Conservation (phyloP, 1,139 yeast species). For the Scheffersomyces segobiensis region DNA sequence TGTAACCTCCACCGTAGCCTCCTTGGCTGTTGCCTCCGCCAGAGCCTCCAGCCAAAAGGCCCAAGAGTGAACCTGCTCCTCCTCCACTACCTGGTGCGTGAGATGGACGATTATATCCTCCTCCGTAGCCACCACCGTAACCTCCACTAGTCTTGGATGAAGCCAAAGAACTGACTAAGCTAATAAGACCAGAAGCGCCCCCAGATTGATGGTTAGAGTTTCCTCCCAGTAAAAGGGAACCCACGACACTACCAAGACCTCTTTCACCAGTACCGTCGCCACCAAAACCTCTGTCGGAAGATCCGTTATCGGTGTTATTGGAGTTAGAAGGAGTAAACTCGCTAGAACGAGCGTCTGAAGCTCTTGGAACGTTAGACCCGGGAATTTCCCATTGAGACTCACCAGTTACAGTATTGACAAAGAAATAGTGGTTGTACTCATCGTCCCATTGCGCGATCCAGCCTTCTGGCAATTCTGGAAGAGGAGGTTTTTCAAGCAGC, state of each 20-base stretch:
- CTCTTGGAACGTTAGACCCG: neutral
- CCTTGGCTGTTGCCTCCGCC: slow-evolving; percentile 9
- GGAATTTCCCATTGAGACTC: slow-evolving; percentile 24
- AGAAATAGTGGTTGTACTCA: slow-evolving; percentile 24
- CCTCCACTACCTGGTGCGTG: slow-evolving; percentile 15
- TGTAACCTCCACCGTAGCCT: slow-evolving; percentile 7
- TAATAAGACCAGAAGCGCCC: neutral
- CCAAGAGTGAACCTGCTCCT: slow-evolving; percentile 5
- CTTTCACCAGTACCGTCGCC: neutral
- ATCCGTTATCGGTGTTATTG: neutral
- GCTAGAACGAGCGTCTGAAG: neutral
- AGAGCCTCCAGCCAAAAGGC: slow-evolving; percentile 6
- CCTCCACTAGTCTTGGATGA: neutral
- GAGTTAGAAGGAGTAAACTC: slow-evolving; percentile 4
- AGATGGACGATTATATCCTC: slow-evolving; percentile 12
- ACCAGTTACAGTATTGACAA: slow-evolving; percentile 22
- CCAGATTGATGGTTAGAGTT: neutral
- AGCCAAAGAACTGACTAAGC: neutral
- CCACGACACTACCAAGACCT: neutral
- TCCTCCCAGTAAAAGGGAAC: slow-evolving; percentile 5
- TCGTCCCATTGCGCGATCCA: slow-evolving; percentile 34
- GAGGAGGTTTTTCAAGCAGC: slow-evolving; percentile 4
- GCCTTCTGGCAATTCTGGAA: slow-evolving; percentile 23
- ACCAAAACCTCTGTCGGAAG: neutral
- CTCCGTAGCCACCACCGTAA: slow-evolving; percentile 3